Evolutionary conservation across 805 yeast genomes (phyloP).

Genomic region (Hanseniaspora lindneri): DNA sequence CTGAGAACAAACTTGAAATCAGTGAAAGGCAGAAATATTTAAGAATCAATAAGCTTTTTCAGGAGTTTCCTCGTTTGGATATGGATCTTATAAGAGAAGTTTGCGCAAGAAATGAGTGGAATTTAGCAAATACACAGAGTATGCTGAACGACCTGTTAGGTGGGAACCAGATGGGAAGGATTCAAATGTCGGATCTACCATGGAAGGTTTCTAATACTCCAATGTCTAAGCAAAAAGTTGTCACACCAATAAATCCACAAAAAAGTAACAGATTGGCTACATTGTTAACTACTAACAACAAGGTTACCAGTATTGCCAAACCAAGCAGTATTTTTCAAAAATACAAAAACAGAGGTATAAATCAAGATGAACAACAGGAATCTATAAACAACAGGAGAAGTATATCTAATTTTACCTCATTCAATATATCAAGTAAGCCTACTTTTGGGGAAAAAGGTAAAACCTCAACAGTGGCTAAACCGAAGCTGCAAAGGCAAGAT

Average conservation of each 20-base stretch:
- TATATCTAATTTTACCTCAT: background rate
- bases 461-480: background rate
- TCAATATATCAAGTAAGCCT: background rate
- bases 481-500: constrained; percentile 9
- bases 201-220: constrained; percentile 2
- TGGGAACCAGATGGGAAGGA: constrained; percentile 6
- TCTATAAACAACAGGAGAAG: background rate
- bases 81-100: constrained; percentile 14
- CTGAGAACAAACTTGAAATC: background rate
- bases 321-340: constrained; percentile 13
- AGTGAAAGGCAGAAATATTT: constrained; percentile 14
- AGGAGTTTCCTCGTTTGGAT: constrained; percentile 9
- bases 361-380: background rate
- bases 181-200: constrained; percentile 2
- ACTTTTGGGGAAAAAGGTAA: background rate
- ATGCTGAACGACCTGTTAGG: background rate
- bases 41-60: constrained; percentile 13
- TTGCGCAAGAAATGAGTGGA: constrained; percentile 9
- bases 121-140: background rate
- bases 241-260: too few relatives aligned
- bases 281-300: background rate
- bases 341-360: constrained; percentile 12
- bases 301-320: background rate
- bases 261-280: background rate
- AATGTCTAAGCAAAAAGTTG: too few relatives aligned